phyloP scores from a whole-genome alignment of 805 yeast genomes.

The Starmerella khaoyaiensis region DNA sequence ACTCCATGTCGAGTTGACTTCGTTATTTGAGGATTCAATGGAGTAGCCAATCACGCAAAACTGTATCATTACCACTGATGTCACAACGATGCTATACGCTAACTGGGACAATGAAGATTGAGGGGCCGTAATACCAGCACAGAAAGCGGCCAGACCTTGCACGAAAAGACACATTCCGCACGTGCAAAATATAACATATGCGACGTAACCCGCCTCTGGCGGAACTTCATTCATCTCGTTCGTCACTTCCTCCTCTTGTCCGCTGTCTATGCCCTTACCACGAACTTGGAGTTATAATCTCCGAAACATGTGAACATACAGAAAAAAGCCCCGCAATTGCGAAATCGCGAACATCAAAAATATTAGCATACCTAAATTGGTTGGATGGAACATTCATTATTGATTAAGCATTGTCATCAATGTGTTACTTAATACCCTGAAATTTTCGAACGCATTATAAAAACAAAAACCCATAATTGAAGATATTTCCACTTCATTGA shows the following conservation, averaged over 20 bases:
- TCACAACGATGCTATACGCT: slow-evolving; percentile 52
- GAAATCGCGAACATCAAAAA: too few species aligned
- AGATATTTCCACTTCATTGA: too few species aligned
- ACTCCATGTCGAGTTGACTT: slow-evolving; percentile 23
- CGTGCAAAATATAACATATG: slow-evolving; percentile 19
- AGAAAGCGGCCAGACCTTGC: slow-evolving; percentile 37
- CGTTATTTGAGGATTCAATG: slow-evolving; percentile 34
- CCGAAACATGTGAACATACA: too few species aligned
- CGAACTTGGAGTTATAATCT: too few species aligned
- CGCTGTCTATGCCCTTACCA: too few species aligned
- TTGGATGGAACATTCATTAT: too few species aligned
- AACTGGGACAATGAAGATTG: slow-evolving; percentile 53
- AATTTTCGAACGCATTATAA: too few species aligned
- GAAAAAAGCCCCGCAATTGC: too few species aligned
- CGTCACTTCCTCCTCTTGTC: not conserved
- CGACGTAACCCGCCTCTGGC: slow-evolving; percentile 12
- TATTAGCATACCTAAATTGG: not conserved
- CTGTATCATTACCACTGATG: slow-evolving; percentile 47
- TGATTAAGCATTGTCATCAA: too few species aligned
- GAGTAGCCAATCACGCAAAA: slow-evolving; percentile 64
- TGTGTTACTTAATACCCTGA: too few species aligned
- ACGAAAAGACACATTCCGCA: slow-evolving; percentile 16
- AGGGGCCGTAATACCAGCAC: slow-evolving; percentile 54
- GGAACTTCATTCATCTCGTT: slow-evolving; percentile 1
- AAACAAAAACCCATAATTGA: too few species aligned